A percentile compares a stretch with the other conserved stretches of the same genome.
Conservation (phyloP, 345 rosid genomes). For the Boechera divaricarpa region DNA sequence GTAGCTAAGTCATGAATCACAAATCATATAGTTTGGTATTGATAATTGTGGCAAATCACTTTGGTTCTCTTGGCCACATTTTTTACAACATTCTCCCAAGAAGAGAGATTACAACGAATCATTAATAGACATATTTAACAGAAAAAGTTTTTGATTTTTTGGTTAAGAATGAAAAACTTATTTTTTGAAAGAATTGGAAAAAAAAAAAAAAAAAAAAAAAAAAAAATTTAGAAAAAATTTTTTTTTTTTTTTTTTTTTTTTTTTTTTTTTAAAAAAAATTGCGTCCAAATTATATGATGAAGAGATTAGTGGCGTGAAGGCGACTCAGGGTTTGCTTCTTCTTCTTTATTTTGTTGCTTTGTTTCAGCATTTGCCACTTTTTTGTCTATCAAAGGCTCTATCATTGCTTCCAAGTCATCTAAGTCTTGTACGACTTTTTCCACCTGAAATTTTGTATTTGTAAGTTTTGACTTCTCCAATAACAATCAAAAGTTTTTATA, state of each 20-base stretch:
- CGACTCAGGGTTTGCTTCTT: slow-evolving; percentile 32
- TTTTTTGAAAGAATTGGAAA: neutral
- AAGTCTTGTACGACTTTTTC: slow-evolving; percentile 59
- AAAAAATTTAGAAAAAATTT: too few relatives aligned
- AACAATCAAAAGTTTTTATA: slow-evolving; percentile 12
- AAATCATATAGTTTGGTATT: neutral
- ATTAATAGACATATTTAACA: neutral
- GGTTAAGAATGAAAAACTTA: too few relatives aligned
- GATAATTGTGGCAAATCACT: neutral
- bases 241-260: neutral
- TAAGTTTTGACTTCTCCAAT: slow-evolving; percentile 4
- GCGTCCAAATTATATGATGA: slow-evolving; percentile 16
- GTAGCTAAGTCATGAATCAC: neutral
- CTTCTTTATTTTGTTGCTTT: slow-evolving; percentile 29
- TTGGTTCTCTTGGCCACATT: neutral
- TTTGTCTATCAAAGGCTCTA: slow-evolving; percentile 56
- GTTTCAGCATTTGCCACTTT: slow-evolving; percentile 32
- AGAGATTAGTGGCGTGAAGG: slow-evolving; percentile 37
- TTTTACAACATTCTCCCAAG: neutral
- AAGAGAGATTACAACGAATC: neutral
- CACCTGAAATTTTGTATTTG: slow-evolving; percentile 46
- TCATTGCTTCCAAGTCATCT: slow-evolving; percentile 60
- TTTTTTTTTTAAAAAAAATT: neutral
- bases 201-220: too few relatives aligned
- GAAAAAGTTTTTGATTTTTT: too few relatives aligned